Evolutionary conservation across 2,329 filamentous ascomycete genomes (phyloP).

Genomic region (Colletotrichum liaoningense): DNA sequence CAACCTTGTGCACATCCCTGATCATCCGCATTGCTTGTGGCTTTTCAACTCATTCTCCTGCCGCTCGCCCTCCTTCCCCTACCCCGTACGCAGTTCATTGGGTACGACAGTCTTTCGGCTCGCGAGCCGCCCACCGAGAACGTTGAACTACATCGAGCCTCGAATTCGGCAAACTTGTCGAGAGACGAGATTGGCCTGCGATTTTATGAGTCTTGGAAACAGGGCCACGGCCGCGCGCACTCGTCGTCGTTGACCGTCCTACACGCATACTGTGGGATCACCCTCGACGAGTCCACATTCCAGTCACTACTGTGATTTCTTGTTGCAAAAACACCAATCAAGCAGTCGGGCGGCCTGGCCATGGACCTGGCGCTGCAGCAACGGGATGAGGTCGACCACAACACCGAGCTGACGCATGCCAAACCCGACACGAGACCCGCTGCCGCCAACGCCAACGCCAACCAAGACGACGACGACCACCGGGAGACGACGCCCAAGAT

Average conservation of each 20-base stretch:
- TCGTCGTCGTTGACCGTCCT: conserved; percentile 27
- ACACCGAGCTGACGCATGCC: conserved; percentile 32
- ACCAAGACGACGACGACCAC: conserved; percentile 7
- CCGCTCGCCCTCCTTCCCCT: conserved; percentile 18
- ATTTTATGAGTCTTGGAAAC: conserved; percentile 22
- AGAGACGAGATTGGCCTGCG: conserved; percentile 27
- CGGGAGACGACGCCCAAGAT: conserved; percentile 35
- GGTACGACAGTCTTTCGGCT: conserved; percentile 12
- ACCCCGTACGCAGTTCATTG: conserved; percentile 13
- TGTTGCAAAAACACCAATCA: conserved; percentile 18
- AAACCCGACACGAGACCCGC: conserved; percentile 31
- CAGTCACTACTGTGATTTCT: conserved; percentile 12
- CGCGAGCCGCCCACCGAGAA: conserved; percentile 9
- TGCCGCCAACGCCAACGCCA: neutral
- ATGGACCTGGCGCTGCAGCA: conserved; percentile 35
- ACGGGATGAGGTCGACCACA: conserved; percentile 32
- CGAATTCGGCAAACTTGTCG: conserved; percentile 7
- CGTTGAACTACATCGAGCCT: conserved; percentile 4
- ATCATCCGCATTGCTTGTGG: conserved; percentile 31
- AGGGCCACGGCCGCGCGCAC: conserved; percentile 13
- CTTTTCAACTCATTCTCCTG: conserved; percentile 1
- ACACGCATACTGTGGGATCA: conserved; percentile 9
- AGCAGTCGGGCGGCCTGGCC: conserved; percentile 21
- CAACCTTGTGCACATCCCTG: conserved; percentile 35
- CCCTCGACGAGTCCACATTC: conserved; percentile 29